Conservation (phyloP, 129 eudicot genomes). For the Tanacetum coccineum region DNA sequence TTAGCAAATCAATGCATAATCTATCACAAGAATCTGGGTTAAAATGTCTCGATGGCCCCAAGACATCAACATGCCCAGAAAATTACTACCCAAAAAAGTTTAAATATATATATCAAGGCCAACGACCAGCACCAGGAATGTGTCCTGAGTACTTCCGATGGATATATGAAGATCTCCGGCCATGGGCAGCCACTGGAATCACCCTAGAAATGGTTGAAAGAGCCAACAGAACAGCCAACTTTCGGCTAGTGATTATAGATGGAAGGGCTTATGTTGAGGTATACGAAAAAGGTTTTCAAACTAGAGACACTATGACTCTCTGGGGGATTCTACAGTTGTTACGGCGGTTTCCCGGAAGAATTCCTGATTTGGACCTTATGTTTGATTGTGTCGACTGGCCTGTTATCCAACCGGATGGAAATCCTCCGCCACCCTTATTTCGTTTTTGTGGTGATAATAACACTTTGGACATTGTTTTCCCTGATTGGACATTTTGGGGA, state of each 20-base stretch:
- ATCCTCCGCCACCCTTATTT: constrained; percentile 41
- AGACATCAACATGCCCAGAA: constrained; percentile 39
- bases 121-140: constrained; percentile 24
- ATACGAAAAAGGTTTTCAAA: constrained; percentile 37
- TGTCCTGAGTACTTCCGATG: constrained; percentile 61
- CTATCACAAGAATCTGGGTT: constrained; percentile 6
- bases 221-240: constrained; percentile 37
- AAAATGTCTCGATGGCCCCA: background rate
- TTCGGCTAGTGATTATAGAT: constrained; percentile 38
- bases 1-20: background rate
- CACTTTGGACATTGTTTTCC: constrained; percentile 50
- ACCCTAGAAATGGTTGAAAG: constrained; percentile 47
- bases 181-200: constrained; percentile 47
- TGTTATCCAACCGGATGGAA: constrained; percentile 30
- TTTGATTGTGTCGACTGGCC: constrained; percentile 54
- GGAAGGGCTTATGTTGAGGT: constrained; percentile 45
- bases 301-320: constrained; percentile 53
- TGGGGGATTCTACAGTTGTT: constrained; percentile 61
- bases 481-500: constrained; percentile 71
- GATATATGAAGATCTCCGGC: constrained; percentile 55
- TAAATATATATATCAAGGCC: constrained; percentile 23
- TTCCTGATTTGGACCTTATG: constrained; percentile 55
- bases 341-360: constrained; percentile 43
- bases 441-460: constrained; percentile 56
- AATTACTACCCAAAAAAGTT: constrained; percentile 41